These are phyloP conservation scores for Aspergillus thermomutatus DNA, from an alignment of 2,329 filamentous ascomycete species.

Conservation along the genomic window DNA sequence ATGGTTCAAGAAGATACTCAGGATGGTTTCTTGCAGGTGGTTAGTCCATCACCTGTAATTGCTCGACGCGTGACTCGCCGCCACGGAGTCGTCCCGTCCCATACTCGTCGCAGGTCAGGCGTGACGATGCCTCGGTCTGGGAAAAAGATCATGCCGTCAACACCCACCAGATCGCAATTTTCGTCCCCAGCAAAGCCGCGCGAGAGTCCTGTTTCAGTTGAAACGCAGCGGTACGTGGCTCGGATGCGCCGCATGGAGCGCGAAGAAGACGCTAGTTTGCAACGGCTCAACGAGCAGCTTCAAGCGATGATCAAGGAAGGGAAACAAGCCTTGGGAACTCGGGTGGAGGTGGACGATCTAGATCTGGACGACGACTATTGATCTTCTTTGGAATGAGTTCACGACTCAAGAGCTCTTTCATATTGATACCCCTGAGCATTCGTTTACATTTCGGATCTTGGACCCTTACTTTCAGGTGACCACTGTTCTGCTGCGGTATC, in stretches of 20 bases:
- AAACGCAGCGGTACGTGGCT: slow-evolving; percentile 72
- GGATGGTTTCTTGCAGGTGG: slow-evolving; percentile 12
- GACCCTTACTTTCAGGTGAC: neutral
- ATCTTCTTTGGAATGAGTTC: neutral
- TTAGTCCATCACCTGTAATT: slow-evolving; percentile 17
- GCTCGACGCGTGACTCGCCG: slow-evolving; percentile 22
- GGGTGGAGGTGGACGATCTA: slow-evolving; percentile 59
- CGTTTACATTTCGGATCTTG: neutral
- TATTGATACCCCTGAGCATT: neutral
- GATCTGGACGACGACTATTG: slow-evolving; percentile 33
- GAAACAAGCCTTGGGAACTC: slow-evolving; percentile 77
- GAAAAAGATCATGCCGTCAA: slow-evolving; percentile 22
- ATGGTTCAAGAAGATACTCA: slow-evolving; percentile 48
- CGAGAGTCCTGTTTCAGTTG: slow-evolving; percentile 40
- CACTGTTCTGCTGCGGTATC: neutral
- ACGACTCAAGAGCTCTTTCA: neutral
- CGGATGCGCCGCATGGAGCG: slow-evolving; percentile 69
- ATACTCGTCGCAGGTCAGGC: slow-evolving; percentile 22
- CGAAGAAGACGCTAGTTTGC: slow-evolving; percentile 75
- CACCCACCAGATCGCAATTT: slow-evolving; percentile 21
- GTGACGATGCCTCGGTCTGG: slow-evolving; percentile 22
- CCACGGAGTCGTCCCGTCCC: slow-evolving; percentile 17
- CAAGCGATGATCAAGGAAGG: slow-evolving; percentile 87
- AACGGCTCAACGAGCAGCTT: slow-evolving; percentile 73
- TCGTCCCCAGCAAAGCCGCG: slow-evolving; percentile 29